These are phyloP conservation scores for Trichophaea hybrida DNA, from an alignment of 2,329 filamentous ascomycete species.

Conservation along the genomic window DNA sequence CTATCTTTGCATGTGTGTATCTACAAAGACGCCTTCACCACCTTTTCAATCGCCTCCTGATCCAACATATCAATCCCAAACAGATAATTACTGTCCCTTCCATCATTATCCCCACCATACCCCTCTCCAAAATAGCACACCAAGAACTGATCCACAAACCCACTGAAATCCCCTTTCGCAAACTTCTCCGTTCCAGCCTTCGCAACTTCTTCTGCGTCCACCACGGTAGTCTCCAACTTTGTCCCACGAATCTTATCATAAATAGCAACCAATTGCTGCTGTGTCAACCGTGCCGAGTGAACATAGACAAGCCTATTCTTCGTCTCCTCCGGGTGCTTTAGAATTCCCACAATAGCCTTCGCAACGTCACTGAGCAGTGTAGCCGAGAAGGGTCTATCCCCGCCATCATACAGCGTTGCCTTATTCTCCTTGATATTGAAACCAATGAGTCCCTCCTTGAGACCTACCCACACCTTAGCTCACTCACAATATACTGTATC, in stretches of 20 bases:
- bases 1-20: not conserved
- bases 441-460: slow-evolving; percentile 33
- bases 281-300: slow-evolving; percentile 35
- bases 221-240: slow-evolving; percentile 25
- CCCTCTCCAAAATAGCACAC: slow-evolving; percentile 29
- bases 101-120: slow-evolving; percentile 30
- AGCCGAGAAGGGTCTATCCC: slow-evolving; percentile 36
- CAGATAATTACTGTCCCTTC: slow-evolving; percentile 33
- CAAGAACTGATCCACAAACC: slow-evolving; percentile 22
- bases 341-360: slow-evolving; percentile 37
- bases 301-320: slow-evolving; percentile 39
- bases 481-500: not conserved
- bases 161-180: slow-evolving; percentile 8
- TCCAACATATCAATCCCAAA: slow-evolving; percentile 35
- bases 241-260: slow-evolving; percentile 30
- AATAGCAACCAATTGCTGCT: slow-evolving; percentile 32
- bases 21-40: slow-evolving; percentile 21
- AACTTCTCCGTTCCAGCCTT: slow-evolving; percentile 21
- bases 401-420: slow-evolving; percentile 38
- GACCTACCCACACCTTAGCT: slow-evolving; percentile 23
- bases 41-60: slow-evolving; percentile 33
- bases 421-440: slow-evolving; percentile 34
- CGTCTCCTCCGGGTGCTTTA: slow-evolving; percentile 39
- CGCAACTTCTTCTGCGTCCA: slow-evolving; percentile 24
- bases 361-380: slow-evolving; percentile 38